Conservation (phyloP, 2,329 filamentous ascomycete genomes). For the Neurospora crassa region DNA sequence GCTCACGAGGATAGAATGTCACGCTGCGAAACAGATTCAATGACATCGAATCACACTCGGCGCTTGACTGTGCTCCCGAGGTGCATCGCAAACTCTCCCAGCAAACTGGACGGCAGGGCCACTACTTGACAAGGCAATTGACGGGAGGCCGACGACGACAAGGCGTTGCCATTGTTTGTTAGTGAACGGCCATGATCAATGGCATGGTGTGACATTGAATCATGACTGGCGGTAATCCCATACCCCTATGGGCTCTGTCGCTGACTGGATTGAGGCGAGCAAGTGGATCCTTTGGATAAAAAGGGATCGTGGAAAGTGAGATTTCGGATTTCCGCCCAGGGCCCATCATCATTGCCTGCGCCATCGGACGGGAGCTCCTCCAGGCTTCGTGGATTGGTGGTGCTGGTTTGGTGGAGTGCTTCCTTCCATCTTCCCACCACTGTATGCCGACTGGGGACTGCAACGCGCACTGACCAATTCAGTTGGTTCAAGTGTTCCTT, state of each 20-base stretch:
- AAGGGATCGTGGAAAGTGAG: not conserved
- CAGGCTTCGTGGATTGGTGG: not conserved
- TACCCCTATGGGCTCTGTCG: not conserved
- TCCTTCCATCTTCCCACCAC: not conserved
- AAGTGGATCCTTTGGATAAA: not conserved
- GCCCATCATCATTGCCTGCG: slow-evolving; percentile 38
- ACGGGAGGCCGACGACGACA: not conserved
- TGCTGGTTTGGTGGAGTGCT: not conserved
- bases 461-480: not conserved
- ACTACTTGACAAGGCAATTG: not conserved
- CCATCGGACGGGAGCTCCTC: slow-evolving; percentile 26
- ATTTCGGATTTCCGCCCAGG: not conserved
- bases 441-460: not conserved
- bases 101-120: not conserved
- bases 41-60: not conserved
- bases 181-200: not conserved
- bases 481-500: not conserved
- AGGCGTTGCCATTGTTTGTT: not conserved
- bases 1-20: not conserved
- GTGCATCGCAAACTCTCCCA: not conserved
- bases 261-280: not conserved
- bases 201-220: not conserved
- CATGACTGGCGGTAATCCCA: not conserved
- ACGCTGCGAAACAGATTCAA: not conserved
- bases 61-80: not conserved